phyloP scores from a whole-genome alignment of 1,139 yeast species.

The Magnusiomyces magnusii region DNA sequence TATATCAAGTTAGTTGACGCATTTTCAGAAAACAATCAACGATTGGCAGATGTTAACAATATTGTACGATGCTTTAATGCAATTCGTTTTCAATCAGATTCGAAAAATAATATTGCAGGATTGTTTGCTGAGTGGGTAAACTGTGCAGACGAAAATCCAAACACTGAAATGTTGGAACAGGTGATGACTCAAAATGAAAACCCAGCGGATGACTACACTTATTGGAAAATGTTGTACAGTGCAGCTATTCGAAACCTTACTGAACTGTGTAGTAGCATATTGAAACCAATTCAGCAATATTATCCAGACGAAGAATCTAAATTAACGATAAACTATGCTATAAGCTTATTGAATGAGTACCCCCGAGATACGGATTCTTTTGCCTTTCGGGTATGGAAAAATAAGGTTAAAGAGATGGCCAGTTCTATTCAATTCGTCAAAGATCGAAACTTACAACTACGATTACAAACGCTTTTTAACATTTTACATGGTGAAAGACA shows the following conservation, averaged over 20 bases:
- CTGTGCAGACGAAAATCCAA: slow-evolving; percentile 20
- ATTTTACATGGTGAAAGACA: slow-evolving; percentile 45
- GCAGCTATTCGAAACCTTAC: slow-evolving; percentile 57
- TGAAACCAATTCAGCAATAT: slow-evolving; percentile 24
- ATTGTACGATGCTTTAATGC: slow-evolving; percentile 22
- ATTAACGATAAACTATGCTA: slow-evolving; percentile 18
- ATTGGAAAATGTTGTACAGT: slow-evolving; percentile 59
- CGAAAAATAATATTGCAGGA: slow-evolving; percentile 17
- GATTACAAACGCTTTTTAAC: slow-evolving; percentile 18
- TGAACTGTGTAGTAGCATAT: slow-evolving; percentile 38
- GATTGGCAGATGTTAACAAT: slow-evolving; percentile 20
- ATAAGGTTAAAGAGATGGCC: slow-evolving; percentile 17
- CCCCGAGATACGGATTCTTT: slow-evolving; percentile 17
- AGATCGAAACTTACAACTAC: slow-evolving; percentile 13
- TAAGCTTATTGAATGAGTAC: slow-evolving; percentile 20
- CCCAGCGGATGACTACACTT: slow-evolving; percentile 36
- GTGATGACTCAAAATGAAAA: slow-evolving; percentile 32
- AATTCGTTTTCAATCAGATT: slow-evolving; percentile 19
- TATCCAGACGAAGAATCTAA: slow-evolving; percentile 35
- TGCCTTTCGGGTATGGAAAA: slow-evolving; percentile 25
- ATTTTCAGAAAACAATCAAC: slow-evolving; percentile 13
- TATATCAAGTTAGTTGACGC: slow-evolving; percentile 13
- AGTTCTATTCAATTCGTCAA: slow-evolving; percentile 10
- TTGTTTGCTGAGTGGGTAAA: slow-evolving; percentile 24
- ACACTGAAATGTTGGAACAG: slow-evolving; percentile 18